phyloP scores from a whole-genome alignment of 441 rosid species.

The Codiaeum variegatum region DNA sequence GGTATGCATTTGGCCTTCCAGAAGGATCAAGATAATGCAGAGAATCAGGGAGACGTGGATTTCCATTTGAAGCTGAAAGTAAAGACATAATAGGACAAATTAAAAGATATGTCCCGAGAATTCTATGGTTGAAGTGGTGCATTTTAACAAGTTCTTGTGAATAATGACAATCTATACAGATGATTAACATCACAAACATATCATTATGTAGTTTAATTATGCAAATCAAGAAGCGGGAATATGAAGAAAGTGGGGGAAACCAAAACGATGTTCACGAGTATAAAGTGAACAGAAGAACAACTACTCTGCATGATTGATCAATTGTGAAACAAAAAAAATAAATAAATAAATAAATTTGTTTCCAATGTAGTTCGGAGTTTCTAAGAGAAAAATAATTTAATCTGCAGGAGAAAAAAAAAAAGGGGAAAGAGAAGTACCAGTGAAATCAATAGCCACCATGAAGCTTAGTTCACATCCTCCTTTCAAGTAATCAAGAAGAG shows the following conservation, averaged over 20 bases:
- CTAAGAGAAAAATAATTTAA: background rate
- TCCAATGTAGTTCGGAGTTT: constrained; percentile 3
- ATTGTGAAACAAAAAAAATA: background rate
- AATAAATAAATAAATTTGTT: background rate
- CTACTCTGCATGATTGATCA: background rate
- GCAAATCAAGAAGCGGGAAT: background rate
- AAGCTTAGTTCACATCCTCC: constrained; percentile 84
- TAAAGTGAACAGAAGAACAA: constrained; percentile 16
- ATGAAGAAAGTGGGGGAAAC: background rate
- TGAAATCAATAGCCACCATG: constrained; percentile 96
- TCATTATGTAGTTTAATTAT: background rate
- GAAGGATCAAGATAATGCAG: constrained; percentile 88
- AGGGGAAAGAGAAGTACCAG: constrained; percentile 45
- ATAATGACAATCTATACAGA: background rate
- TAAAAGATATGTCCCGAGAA: background rate
- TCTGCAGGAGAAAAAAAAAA: background rate
- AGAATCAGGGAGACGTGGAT: constrained; percentile 94
- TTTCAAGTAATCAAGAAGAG: constrained; percentile 80
- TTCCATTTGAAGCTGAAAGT: constrained; percentile 86
- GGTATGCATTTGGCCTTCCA: constrained; percentile 78
- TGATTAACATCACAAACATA: background rate
- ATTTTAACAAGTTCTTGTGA: background rate
- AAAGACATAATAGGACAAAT: constrained; percentile 2
- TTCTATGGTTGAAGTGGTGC: background rate
- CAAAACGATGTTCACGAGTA: background rate